Percentiles rank a stretch among this genome's conserved stretches.
phyloP scores from a whole-genome alignment of 2,329 filamentous ascomycete genomes.

The Elsinoe fawcettii region DNA sequence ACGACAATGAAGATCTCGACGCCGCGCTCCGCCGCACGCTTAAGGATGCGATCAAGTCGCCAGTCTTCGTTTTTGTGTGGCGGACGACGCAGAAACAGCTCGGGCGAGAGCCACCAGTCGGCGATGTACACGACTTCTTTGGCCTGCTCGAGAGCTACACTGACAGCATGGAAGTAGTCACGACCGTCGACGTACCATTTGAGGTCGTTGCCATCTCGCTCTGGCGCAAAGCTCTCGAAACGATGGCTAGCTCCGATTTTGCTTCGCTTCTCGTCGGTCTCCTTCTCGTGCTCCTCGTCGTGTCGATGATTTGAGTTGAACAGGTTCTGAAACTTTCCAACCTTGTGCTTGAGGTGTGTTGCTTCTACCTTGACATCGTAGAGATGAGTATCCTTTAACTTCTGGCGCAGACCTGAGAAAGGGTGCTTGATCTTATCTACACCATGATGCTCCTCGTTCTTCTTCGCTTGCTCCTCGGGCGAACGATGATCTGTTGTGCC shows the following conservation, averaged over 20 bases:
- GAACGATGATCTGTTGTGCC: conserved; percentile 9
- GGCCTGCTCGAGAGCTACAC: conserved; percentile 77
- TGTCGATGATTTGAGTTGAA: conserved; percentile 87
- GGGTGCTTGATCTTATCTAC: conserved; percentile 22
- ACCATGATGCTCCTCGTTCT: conserved; percentile 10
- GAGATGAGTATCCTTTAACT: conserved; percentile 41
- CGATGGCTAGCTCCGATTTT: conserved; percentile 66
- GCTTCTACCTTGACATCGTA: conserved; percentile 46
- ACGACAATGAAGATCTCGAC: conserved; percentile 93
- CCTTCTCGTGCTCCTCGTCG: conserved; percentile 84
- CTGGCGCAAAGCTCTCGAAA: conserved; percentile 85
- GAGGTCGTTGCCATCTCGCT: conserved; percentile 72
- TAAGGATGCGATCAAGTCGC: conserved; percentile 77
- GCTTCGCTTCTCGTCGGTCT: conserved; percentile 71
- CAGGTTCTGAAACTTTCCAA: conserved; percentile 58
- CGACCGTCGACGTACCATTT: conserved; percentile 98
- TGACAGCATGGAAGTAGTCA: conserved; percentile 92
- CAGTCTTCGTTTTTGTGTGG: conserved; percentile 77
- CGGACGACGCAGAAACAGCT: conserved; percentile 77
- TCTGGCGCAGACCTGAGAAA: conserved; percentile 32
- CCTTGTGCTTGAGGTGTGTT: conserved; percentile 52
- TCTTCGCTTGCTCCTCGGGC: conserved; percentile 13
- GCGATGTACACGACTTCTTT: conserved; percentile 91
- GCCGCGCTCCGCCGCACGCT: conserved; percentile 79
- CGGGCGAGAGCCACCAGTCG: conserved; percentile 95